These are phyloP conservation scores for Dactylonectria macrodidyma DNA, from an alignment of 2,329 filamentous ascomycete genomes.

Conservation along the genomic window DNA sequence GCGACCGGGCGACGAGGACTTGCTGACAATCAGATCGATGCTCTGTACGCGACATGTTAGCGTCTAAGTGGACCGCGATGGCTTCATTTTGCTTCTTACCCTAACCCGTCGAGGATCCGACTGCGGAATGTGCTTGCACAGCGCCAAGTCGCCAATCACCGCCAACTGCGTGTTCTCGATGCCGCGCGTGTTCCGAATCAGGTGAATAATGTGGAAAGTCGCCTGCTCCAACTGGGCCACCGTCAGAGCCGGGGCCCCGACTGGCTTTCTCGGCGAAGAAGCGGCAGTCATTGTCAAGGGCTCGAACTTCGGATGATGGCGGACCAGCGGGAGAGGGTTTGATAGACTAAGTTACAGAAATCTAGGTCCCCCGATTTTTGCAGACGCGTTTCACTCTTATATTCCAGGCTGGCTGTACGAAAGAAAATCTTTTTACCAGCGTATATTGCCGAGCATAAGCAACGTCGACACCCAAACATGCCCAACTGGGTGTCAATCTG, in stretches of 20 bases:
- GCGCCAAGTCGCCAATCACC: conserved; percentile 47
- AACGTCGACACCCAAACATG: conserved; percentile 24
- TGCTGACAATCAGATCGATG: conserved; percentile 50
- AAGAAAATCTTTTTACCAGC: conserved; percentile 1
- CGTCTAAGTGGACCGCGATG: too few relatives aligned
- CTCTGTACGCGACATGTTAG: conserved; percentile 35
- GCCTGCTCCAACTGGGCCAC: conserved; percentile 73
- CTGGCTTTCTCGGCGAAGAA: conserved; percentile 6
- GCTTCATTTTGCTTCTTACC: conserved; percentile 28
- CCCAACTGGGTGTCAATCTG: conserved; percentile 42
- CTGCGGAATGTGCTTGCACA: conserved; percentile 46
- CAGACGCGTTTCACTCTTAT: background rate
- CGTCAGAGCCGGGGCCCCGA: conserved; percentile 44
- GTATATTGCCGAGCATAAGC: conserved; percentile 7
- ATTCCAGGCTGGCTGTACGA: background rate
- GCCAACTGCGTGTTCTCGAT: conserved; percentile 49
- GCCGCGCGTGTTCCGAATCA: conserved; percentile 71
- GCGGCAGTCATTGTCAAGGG: background rate
- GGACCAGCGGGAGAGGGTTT: background rate
- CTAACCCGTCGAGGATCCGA: conserved; percentile 27
- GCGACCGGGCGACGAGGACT: conserved; percentile 48
- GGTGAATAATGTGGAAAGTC: conserved; percentile 89
- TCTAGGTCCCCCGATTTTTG: background rate
- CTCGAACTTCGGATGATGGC: background rate
- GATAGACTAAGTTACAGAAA: background rate